A percentile compares a stretch with the other conserved stretches of the same genome.
phyloP scores from a whole-genome alignment of 495 filamentous ascomycete genomes.

The Aspergillus cavernicola region DNA sequence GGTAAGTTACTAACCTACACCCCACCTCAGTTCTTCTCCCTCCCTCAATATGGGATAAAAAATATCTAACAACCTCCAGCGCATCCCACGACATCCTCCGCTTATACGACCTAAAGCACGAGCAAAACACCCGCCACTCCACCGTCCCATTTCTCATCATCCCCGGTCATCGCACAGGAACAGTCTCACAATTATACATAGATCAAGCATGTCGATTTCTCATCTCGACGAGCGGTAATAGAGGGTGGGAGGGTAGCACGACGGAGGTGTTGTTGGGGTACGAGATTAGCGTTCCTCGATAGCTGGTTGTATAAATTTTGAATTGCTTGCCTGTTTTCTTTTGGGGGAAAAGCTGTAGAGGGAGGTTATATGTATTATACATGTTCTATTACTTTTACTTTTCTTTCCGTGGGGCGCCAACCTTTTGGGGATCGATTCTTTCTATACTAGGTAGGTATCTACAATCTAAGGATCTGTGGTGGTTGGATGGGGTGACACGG shows the following conservation, averaged over 20 bases:
- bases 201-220: slow-evolving; percentile 88
- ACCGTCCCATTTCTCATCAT: slow-evolving; percentile 91
- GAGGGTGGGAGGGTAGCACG: slow-evolving; percentile 91
- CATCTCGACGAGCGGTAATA: slow-evolving; percentile 83
- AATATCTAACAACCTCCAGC: slow-evolving; percentile 35
- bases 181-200: slow-evolving; percentile 77
- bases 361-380: slow-evolving; percentile 4
- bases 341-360: not conserved
- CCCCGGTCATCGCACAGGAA: slow-evolving; percentile 88
- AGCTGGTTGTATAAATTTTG: not conserved
- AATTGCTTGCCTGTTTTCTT: not conserved
- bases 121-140: slow-evolving; percentile 62
- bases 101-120: slow-evolving; percentile 79
- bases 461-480: too few species aligned
- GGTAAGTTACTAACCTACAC: slow-evolving; percentile 44
- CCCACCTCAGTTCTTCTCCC: not conserved
- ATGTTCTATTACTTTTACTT: not conserved
- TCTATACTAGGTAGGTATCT: too few species aligned
- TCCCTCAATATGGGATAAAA: not conserved
- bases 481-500: not conserved
- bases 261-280: slow-evolving; percentile 94
- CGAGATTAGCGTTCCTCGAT: slow-evolving; percentile 66
- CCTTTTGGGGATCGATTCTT: not conserved
- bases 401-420: not conserved
- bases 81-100: slow-evolving; percentile 93